These are phyloP conservation scores for Apophysomyces variabilis DNA, from an alignment of 371 early-diverging fungal genomes.

Conservation along the genomic window DNA sequence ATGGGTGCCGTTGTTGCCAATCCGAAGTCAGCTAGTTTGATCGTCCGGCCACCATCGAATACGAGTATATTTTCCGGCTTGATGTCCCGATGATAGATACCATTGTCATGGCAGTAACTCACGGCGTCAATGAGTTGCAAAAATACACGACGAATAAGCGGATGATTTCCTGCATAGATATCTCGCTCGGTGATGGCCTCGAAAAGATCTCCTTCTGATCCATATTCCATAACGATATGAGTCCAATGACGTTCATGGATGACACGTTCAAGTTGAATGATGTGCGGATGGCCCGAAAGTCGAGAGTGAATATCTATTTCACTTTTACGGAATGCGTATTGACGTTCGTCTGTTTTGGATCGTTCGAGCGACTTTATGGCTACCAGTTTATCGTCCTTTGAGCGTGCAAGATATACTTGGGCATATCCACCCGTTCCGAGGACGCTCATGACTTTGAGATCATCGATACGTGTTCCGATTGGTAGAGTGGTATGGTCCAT, in stretches of 20 bases:
- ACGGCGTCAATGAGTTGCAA: constrained; percentile 65
- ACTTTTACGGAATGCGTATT: constrained; percentile 64
- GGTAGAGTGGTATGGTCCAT: constrained; percentile 19
- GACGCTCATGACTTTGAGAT: constrained; percentile 44
- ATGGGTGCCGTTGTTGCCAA: constrained; percentile 78
- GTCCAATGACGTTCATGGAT: constrained; percentile 62
- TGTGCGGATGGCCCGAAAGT: constrained; percentile 71
- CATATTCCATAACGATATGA: constrained; percentile 78
- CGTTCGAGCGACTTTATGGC: constrained; percentile 78
- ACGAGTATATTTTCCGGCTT: constrained; percentile 76
- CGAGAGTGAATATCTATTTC: constrained; percentile 78
- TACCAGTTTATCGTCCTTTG: constrained; percentile 22
- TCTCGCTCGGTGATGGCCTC: constrained; percentile 65
- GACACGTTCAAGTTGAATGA: constrained; percentile 76
- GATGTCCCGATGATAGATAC: constrained; percentile 75
- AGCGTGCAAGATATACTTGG: constrained; percentile 60
- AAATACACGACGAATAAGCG: constrained; percentile 59
- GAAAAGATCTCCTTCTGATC: constrained; percentile 72
- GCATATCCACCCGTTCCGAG: constrained; percentile 78
- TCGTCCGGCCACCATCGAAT: constrained; percentile 45
- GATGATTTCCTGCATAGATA: constrained; percentile 53
- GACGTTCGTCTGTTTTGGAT: constrained; percentile 55
- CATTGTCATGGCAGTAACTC: constrained; percentile 57
- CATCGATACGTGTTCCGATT: constrained; percentile 34
- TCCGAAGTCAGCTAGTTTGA: constrained; percentile 95